Base-by-base conservation (phyloP, 2,329 filamentous ascomycete genomes). In the Exophiala mesophila region DNA sequence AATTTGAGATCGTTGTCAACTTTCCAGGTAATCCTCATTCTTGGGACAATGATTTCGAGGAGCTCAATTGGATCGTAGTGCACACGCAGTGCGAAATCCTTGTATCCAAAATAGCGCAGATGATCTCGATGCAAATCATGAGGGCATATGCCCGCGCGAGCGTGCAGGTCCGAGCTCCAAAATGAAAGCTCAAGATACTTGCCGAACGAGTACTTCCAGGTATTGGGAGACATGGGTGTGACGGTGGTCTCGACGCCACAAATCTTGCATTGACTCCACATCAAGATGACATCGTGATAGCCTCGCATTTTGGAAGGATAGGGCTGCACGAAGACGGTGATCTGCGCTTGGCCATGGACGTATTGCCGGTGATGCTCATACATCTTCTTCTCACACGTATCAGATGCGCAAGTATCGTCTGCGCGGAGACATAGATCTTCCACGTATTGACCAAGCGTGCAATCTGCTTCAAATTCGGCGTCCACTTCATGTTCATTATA, bases 141-240 rank as follows among this genome's bases (percentile, higher is more conserved):
- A 12, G 85, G 78, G 60, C 94, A 98, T 63, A 85, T 72, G 19
- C 81, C 79, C 33, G 83, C 80, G 77, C 81, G 55, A 82, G 80
- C 59, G 53, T 82, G 85, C 36, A 97, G 69, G 26, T 87, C 84
- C 30, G 80, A 84, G 58, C 89, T 90, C 89, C 90, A 98, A 63
- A 97, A 97, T 2, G 89, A 88, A 13, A 98, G 72, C 64, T 98
- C 92, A n/a, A 98, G 73, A 58, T 97, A 98, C 64, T 98, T 98
- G 8, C 88, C 92, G 58, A 98, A 94, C 0, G 92, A 98, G 62
- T 98, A 98, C 62, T 94, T 96, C 85, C 88, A 98, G 0, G 89
- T 94, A 56, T 81, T 88, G 43, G 88, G 82, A 1, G 90, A 96
- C 88, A 98, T 96, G 21, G 83, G 82, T 53, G 86, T 85, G 35